A percentile compares a stretch with the other conserved stretches of the same genome.
Conservation (phyloP, 78 protist species). For the Goniomonas avonlea region DNA sequence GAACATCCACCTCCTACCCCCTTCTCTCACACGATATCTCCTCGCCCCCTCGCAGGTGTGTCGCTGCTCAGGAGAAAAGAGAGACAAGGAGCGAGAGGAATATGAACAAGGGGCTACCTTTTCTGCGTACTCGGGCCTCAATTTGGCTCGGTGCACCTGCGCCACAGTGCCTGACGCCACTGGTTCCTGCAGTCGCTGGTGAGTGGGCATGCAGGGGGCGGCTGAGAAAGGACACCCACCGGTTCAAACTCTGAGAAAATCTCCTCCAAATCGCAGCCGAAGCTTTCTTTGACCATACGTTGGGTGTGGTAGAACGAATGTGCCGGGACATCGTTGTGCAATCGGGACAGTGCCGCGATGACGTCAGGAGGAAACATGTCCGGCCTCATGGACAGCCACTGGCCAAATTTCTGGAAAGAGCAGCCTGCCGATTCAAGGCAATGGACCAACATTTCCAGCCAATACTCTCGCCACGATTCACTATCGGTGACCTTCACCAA, state of each 20-base stretch:
- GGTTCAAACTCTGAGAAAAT: background rate
- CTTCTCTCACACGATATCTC: too few relatives aligned
- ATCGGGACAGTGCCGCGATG: background rate
- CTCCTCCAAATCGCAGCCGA: background rate
- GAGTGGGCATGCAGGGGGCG: too few relatives aligned
- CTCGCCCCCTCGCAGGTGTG: too few relatives aligned
- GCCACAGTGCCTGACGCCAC: constrained; percentile 1
- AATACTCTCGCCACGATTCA: constrained; percentile 11
- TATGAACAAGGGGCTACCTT: too few relatives aligned
- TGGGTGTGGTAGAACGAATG: constrained; percentile 6
- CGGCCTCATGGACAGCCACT: constrained; percentile 29
- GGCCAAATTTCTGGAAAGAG: constrained; percentile 29
- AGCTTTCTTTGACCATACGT: background rate
- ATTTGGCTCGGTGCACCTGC: too few relatives aligned
- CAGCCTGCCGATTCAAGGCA: background rate
- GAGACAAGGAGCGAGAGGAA: background rate
- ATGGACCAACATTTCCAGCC: background rate
- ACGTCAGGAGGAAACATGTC: constrained; percentile 26
- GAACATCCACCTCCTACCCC: too few relatives aligned
- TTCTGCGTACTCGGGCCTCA: too few relatives aligned
- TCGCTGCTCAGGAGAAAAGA: background rate
- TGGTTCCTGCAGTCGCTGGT: background rate
- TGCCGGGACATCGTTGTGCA: background rate
- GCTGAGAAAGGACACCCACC: too few relatives aligned
- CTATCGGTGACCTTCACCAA: too few relatives aligned